A percentile compares a stretch with the other conserved stretches of the same genome.
phyloP scores from a whole-genome alignment of 176 grass and related monocot species.

The Pontederia paniculata region DNA sequence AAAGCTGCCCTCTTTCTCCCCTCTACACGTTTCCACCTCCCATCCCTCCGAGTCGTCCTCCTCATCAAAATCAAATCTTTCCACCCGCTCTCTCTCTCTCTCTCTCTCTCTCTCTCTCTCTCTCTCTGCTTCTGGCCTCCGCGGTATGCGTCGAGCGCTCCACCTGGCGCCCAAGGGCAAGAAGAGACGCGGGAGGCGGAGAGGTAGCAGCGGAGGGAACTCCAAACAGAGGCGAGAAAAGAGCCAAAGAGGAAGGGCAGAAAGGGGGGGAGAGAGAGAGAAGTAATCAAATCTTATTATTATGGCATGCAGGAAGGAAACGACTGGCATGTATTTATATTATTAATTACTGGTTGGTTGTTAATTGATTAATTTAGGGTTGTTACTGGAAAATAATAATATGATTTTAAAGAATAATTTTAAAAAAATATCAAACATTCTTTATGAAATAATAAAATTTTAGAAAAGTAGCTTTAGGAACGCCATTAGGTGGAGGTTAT shows the following conservation, averaged over 20 bases:
- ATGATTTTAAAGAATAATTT: no score
- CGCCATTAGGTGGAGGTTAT: no score
- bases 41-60: neutral
- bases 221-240: neutral
- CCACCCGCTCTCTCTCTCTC: neutral
- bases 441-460: no score
- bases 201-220: no score
- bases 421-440: no score
- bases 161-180: neutral
- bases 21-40: neutral
- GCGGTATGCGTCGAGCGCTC: neutral
- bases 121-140: neutral
- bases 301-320: no score
- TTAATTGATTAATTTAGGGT: no score
- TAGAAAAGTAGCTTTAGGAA: no score
- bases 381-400: no score
- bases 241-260: neutral
- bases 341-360: no score
- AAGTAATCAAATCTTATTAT: no score
- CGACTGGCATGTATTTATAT: no score
- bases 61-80: conserved; percentile 5
- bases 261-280: neutral
- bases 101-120: neutral
- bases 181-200: neutral
- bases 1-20: neutral